These are phyloP conservation scores for Tolypocladium tundrense DNA, from an alignment of 2,329 filamentous ascomycete species.

Conservation along the genomic window DNA sequence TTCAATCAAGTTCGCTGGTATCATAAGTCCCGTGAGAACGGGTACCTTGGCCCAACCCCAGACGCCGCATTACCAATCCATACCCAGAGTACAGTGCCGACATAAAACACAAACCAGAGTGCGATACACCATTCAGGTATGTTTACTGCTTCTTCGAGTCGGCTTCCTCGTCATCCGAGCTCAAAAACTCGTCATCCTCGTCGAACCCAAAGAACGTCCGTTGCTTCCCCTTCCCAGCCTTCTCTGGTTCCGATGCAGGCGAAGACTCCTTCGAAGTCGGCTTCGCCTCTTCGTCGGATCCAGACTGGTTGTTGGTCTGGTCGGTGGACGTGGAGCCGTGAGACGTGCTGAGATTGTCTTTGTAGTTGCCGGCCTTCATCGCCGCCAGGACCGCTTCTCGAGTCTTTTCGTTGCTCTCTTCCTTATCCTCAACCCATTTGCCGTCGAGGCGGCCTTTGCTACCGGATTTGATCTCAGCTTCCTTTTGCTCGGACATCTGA, in stretches of 20 bases:
- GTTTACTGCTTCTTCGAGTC: background rate
- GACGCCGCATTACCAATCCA: conserved; percentile 1
- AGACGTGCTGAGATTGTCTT: conserved; percentile 47
- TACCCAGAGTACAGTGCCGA: background rate
- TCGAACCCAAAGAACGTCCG: conserved; percentile 65
- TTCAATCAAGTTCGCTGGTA: conserved; percentile 1
- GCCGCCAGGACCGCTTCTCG: conserved; percentile 63
- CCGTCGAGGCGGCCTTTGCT: conserved; percentile 66
- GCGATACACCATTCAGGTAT: background rate
- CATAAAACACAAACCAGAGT: background rate
- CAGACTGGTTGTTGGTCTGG: conserved; percentile 14
- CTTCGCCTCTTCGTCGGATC: conserved; percentile 26
- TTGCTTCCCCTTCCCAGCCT: conserved; percentile 26
- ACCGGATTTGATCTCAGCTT: conserved; percentile 73
- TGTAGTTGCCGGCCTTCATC: conserved; percentile 54
- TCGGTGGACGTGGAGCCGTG: conserved; percentile 33
- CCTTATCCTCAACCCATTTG: conserved; percentile 91
- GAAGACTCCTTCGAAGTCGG: conserved; percentile 38
- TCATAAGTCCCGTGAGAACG: background rate
- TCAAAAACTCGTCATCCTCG: conserved; percentile 68
- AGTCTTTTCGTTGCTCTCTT: conserved; percentile 78
- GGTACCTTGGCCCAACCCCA: background rate
- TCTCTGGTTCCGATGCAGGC: conserved; percentile 30
- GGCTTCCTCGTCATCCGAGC: conserved; percentile 51
- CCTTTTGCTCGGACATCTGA: conserved; percentile 68